A percentile compares a stretch with the other conserved stretches of the same genome.
These are phyloP conservation scores for Dimocarpus longan DNA, from an alignment of 345 rosid genomes.

Conservation along the genomic window DNA sequence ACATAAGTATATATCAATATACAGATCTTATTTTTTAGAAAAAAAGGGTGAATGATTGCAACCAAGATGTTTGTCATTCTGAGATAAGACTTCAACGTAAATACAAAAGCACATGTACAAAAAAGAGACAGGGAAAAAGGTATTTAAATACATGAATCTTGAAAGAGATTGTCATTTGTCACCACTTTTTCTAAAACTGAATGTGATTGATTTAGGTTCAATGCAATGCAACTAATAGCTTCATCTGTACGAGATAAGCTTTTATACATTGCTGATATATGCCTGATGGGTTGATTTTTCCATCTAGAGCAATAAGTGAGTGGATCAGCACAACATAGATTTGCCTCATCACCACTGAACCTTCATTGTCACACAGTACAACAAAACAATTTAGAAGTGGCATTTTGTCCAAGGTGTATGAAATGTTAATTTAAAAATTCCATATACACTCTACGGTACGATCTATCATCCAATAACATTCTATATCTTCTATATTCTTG, in stretches of 20 bases:
- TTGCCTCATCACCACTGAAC: neutral
- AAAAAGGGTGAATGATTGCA: neutral
- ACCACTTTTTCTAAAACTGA: neutral
- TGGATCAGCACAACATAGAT: no score
- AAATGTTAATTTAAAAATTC: no score
- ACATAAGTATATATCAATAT: neutral
- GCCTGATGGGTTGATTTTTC: no score
- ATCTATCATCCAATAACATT: no score
- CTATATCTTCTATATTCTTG: no score
- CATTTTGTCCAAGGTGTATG: neutral
- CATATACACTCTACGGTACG: no score
- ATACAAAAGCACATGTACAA: neutral
- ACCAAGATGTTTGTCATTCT: slow-evolving; percentile 3
- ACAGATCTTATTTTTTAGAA: neutral
- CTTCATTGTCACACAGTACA: neutral
- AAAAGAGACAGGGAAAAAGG: neutral
- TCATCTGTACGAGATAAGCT: neutral
- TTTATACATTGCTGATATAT: neutral
- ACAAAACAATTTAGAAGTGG: no score
- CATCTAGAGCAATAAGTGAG: no score
- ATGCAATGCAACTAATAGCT: slow-evolving; percentile 9
- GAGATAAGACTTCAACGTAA: neutral
- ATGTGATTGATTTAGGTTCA: slow-evolving; percentile 3
- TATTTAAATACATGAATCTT: slow-evolving; percentile 5
- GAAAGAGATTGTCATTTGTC: neutral